Evolutionary conservation across 129 eudicot genomes (phyloP), one percentile per base, ranked within the genome.

Genomic region (Helichrysum umbraculigerum): DNA sequence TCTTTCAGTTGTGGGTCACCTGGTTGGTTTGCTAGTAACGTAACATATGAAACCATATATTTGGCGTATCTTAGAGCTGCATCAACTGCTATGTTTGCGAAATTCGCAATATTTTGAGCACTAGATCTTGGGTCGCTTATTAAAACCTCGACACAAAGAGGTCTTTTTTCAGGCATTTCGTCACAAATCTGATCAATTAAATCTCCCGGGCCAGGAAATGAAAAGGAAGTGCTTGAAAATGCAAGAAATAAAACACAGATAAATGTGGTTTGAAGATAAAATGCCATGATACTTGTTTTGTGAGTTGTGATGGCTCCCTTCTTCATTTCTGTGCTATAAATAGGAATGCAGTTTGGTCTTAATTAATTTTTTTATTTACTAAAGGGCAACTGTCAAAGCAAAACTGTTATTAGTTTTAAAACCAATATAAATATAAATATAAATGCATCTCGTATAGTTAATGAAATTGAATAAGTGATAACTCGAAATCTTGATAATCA

Each of bases 241-340:
- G 57, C 56, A 72, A 72, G 68, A 72, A 54, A 21, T 8, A 73
- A 35, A 33, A 72, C 34, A 58, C 20, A 35, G 19, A 56, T 32
- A 30, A 37, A 72, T 72, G 77, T 56, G 10, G 28, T 16, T 51
- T 51, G 15, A 52, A 51, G 62, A 70, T 37, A 28, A 58, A 19
- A 58, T 9, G 68, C 77, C 77, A 72, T 72, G 76, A 57, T 72
- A 33, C 28, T n/a, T 72, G 16, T 34, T 56, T 22, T 72, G 56
- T 35, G 41, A 6, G 1, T 35, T 6, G 9, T 6, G 41, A 57
- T 57, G 4, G 2, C 5, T 57, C 63, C 4, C 5, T 21, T 11
- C 25, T 7, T 57, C 9, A 57, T n/a, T 57, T 57, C 4, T 57
- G 29, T 20, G 63, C 12, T 20, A 57, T 57, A 57, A 57, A 57